Evolutionary conservation across 495 filamentous ascomycete species (phyloP).

Genomic region (Cudoniella acicularis): DNA sequence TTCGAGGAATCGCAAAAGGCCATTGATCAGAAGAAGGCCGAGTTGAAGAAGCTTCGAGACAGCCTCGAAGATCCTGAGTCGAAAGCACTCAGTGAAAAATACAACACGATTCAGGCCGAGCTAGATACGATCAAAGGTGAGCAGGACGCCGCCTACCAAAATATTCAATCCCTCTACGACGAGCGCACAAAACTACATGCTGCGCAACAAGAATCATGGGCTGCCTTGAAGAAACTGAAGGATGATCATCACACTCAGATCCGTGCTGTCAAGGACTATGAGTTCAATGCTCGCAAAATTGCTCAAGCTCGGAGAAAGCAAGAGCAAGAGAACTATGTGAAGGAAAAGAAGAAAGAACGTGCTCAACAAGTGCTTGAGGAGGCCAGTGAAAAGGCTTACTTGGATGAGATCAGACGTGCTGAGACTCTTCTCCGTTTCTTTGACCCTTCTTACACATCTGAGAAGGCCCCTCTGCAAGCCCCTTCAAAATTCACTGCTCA

Average conservation of each 20-base stretch:
- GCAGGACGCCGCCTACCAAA: slow-evolving; percentile 83
- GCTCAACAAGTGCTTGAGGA: slow-evolving; percentile 86
- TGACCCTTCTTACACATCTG: slow-evolving; percentile 69
- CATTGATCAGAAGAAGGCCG: slow-evolving; percentile 79
- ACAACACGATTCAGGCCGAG: slow-evolving; percentile 76
- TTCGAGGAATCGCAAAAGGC: slow-evolving; percentile 78
- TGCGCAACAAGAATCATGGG: slow-evolving; percentile 80
- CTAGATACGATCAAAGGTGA: slow-evolving; percentile 84
- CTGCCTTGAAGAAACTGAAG: slow-evolving; percentile 75
- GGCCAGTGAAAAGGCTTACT: slow-evolving; percentile 82
- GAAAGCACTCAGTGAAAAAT: slow-evolving; percentile 80
- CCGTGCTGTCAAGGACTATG: slow-evolving; percentile 74
- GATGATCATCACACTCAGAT: slow-evolving; percentile 76
- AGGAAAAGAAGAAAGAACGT: slow-evolving; percentile 73
- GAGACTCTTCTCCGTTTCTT: slow-evolving; percentile 86
- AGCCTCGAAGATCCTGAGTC: slow-evolving; percentile 87
- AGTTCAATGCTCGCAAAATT: slow-evolving; percentile 64
- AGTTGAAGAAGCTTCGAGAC: slow-evolving; percentile 82
- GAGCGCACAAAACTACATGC: slow-evolving; percentile 76
- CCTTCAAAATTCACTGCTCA: slow-evolving; percentile 70
- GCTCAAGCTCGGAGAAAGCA: slow-evolving; percentile 68
- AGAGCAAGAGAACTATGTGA: slow-evolving; percentile 71
- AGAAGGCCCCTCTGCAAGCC: slow-evolving; percentile 55
- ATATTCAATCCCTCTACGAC: slow-evolving; percentile 80
- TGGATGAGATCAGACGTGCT: slow-evolving; percentile 84